A percentile compares a stretch with the other conserved stretches of the same genome.
These are phyloP conservation scores for Rhodotorula babjevae DNA, from an alignment of 768 basidiomycete genomes.

Conservation along the genomic window DNA sequence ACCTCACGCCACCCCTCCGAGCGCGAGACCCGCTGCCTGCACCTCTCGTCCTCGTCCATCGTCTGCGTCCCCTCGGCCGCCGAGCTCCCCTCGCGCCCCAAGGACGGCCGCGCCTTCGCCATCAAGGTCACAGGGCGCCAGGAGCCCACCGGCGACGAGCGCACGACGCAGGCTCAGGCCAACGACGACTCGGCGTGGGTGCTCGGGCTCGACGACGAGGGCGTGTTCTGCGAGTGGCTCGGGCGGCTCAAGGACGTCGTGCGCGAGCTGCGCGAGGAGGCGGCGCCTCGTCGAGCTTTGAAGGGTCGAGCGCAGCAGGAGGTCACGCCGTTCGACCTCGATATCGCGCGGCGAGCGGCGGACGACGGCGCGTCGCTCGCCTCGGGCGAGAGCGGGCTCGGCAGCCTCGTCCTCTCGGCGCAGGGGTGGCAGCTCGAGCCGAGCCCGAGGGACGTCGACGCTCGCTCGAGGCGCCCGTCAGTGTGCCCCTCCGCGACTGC, in stretches of 20 bases:
- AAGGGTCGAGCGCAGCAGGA: slow-evolving; percentile 4
- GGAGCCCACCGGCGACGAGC: background rate
- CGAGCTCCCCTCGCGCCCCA: background rate
- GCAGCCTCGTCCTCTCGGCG: background rate
- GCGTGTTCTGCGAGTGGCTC: background rate
- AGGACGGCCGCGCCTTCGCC: background rate
- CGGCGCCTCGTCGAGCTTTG: background rate
- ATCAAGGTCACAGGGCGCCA: background rate
- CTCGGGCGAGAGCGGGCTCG: background rate
- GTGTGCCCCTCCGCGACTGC: background rate
- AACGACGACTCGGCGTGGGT: background rate
- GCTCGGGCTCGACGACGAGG: slow-evolving; percentile 6
- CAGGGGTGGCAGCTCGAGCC: background rate
- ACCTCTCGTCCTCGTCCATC: background rate
- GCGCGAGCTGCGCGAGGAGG: slow-evolving; percentile 42
- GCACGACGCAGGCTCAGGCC: background rate
- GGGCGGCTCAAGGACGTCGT: background rate
- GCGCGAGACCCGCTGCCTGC: background rate
- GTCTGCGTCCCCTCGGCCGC: background rate
- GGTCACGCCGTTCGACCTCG: background rate
- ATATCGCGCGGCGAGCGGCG: background rate
- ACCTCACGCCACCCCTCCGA: background rate
- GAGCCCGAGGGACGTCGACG: too few relatives aligned
- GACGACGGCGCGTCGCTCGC: background rate
- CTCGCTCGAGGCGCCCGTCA: too few relatives aligned